A percentile compares a stretch with the other conserved stretches of the same genome.
Evolutionary conservation across 2,329 filamentous ascomycete species (phyloP).

Genomic region (Onygenales sp.): DNA sequence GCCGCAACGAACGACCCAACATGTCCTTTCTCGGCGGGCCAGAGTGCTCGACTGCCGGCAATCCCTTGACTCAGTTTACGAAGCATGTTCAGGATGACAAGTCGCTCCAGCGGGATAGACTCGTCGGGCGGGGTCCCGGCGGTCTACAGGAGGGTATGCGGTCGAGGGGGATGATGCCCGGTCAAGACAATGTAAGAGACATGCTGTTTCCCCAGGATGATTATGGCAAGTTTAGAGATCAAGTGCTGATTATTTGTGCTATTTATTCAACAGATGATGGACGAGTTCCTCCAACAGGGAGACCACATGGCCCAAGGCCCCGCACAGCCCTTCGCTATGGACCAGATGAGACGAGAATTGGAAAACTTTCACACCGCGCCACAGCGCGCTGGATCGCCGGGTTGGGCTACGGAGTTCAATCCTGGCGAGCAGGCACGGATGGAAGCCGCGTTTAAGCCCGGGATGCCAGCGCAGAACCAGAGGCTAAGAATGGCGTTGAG

Average conservation of each 20-base stretch:
- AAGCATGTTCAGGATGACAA: slow-evolving; percentile 97
- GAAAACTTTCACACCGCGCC: slow-evolving; percentile 42
- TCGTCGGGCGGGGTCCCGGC: slow-evolving; percentile 65
- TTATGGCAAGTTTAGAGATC: neutral
- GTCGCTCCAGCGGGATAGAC: slow-evolving; percentile 80
- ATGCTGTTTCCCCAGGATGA: neutral
- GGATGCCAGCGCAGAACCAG: slow-evolving; percentile 39
- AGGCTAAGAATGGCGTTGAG: slow-evolving; percentile 45
- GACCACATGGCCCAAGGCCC: slow-evolving; percentile 49
- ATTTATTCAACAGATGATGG: slow-evolving; percentile 61
- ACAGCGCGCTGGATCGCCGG: slow-evolving; percentile 45
- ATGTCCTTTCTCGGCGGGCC: slow-evolving; percentile 97
- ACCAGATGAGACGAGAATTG: slow-evolving; percentile 55
- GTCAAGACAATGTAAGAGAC: slow-evolving; percentile 58
- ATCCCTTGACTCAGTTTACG: slow-evolving; percentile 92
- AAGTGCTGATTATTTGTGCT: slow-evolving; percentile 1
- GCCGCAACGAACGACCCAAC: slow-evolving; percentile 12
- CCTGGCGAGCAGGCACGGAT: slow-evolving; percentile 55
- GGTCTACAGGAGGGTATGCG: slow-evolving; percentile 68
- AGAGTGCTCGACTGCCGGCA: slow-evolving; percentile 92
- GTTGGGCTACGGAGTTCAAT: slow-evolving; percentile 57
- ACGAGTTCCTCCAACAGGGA: slow-evolving; percentile 78
- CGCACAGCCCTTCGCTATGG: slow-evolving; percentile 54
- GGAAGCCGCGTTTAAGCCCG: slow-evolving; percentile 55
- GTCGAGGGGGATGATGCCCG: slow-evolving; percentile 56